Evolutionary conservation across 148 eudicot species (phyloP), one percentile per base, ranked within the genome.

Genomic region (Polygonum maritimum): DNA sequence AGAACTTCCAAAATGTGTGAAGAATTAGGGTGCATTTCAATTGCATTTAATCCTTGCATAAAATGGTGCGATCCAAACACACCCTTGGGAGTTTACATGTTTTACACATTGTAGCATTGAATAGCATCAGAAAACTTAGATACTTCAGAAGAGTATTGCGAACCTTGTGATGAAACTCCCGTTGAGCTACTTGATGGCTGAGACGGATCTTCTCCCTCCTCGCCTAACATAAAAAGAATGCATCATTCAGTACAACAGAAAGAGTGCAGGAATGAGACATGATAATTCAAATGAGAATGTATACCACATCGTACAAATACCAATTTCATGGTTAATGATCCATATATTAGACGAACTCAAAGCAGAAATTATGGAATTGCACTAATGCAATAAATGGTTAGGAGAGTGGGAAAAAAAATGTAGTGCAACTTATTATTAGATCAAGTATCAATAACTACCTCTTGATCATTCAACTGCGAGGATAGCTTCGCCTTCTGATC

Each of bases 121-220:
- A 44, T 6, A 44, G 7, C 10, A 44, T 44, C 9, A 6, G 9
- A 10, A 44, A 44, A 49, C 15, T 49, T 49, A 54, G 60, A n/a
- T 54, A 6, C 10, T 54, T 54, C 10, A 6, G 38, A 62, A 51
- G 40, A 19, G 35, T 26, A 41, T 26, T 74, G 48, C 81, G 67
- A 74, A 94, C 98, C 97, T 91, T 90, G 73, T 83, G 90, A 77
- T 94, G 98, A 51, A 84, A 81, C 78, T 91, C 86, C 80, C 87
- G 83, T 51, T 90, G 93, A 55, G 86, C 85, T 78, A 85, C 84
- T 82, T 91, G 98, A 85, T 91, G 97, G 76, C 79, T 83, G 63
- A 81, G 81, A 75, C 97, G 91, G 71, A 86, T 84, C 78, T 82
- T 69, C 87, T 94, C 98, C 74, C 89, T 88, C 78, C 85, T 74